Base-by-base conservation (phyloP, 805 yeast genomes). In the Kodamaea laetipori region DNA sequence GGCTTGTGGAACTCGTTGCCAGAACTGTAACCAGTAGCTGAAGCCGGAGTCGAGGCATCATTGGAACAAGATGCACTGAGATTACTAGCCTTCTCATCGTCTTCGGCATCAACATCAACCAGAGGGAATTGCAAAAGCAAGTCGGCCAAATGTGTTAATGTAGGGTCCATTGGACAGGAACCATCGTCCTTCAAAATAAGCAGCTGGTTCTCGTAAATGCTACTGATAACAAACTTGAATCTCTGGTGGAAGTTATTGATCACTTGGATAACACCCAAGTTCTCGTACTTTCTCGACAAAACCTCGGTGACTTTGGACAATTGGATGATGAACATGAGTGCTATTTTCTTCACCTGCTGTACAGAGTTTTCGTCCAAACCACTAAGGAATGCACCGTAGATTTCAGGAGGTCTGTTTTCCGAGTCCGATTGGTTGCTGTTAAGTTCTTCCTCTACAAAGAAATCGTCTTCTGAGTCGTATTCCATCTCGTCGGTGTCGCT, bases 211-310 rank as follows among this genome's bases (percentile, higher is more conserved):
- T 63, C 63, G 41, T 59, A 51, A 17, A 63, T 51, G 34, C 52
- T 58, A 39, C 57, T 51, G 45, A 48, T 56, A 26, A 47, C 44
- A 41, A 39, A 49, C 35, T 45, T 44, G 39, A 36, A 45, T 17
- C 55, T 25, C 15, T 47, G 41, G 39, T 50, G 54, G 52, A 59
- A 64, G 50, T 62, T 63, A 47, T 60, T 60, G 16, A 69, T 54
- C 13, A 76, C 80, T 12, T 72, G 73, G n/a, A 76, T 67, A 9
- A 78, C 84, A 1, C 84, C 84, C 39, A 77, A 55, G 23, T 65
- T 67, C 27, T 75, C 67, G 52, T 78, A 75, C 55, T 79, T 79
- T 43, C 74, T 76, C 23, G 70, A 56, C 25, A 79, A 59, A 11
- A 77, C 80, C 44, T 78, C 83, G 2, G 81, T 73, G 17, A 77